Evolutionary conservation across 257 asterid genomes (phyloP).

Genomic region (Fraxinus quadrangulata): DNA sequence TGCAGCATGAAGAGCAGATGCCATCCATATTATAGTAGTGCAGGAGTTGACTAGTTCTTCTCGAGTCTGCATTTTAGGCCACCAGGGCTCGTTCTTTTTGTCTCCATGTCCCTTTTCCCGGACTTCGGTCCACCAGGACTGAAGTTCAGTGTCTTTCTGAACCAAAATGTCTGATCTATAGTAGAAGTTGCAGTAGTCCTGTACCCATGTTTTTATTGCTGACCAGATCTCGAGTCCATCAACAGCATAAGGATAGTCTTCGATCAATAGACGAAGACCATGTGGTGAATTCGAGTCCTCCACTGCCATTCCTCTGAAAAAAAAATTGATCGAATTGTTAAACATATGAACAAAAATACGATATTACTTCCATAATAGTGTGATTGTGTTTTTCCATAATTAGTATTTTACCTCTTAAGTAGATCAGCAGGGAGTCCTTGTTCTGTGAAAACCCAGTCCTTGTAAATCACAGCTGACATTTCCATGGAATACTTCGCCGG

Average conservation of each 20-base stretch:
- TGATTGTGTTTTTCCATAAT: background rate
- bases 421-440: slow-evolving; percentile 87
- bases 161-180: slow-evolving; percentile 48
- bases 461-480: slow-evolving; percentile 52
- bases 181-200: slow-evolving; percentile 62
- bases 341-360: background rate
- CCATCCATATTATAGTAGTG: slow-evolving; percentile 72
- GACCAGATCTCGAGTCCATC: slow-evolving; percentile 87
- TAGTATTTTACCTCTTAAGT: slow-evolving; percentile 52
- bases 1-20: slow-evolving; percentile 84
- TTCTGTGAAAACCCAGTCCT: slow-evolving; percentile 65
- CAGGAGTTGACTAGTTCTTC: slow-evolving; percentile 58
- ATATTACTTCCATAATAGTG: background rate
- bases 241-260: slow-evolving; percentile 78
- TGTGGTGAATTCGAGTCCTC: slow-evolving; percentile 54
- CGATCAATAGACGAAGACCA: slow-evolving; percentile 62
- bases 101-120: slow-evolving; percentile 72
- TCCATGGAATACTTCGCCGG: slow-evolving; percentile 65
- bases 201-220: slow-evolving; percentile 73
- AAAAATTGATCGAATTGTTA: background rate
- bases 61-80: slow-evolving; percentile 68
- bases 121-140: slow-evolving; percentile 77
- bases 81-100: slow-evolving; percentile 68
- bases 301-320: slow-evolving; percentile 62
- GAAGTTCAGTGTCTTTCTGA: slow-evolving; percentile 59